These are phyloP conservation scores for Hanseniaspora lindneri DNA, from an alignment of 805 yeast genomes.

Conservation along the genomic window DNA sequence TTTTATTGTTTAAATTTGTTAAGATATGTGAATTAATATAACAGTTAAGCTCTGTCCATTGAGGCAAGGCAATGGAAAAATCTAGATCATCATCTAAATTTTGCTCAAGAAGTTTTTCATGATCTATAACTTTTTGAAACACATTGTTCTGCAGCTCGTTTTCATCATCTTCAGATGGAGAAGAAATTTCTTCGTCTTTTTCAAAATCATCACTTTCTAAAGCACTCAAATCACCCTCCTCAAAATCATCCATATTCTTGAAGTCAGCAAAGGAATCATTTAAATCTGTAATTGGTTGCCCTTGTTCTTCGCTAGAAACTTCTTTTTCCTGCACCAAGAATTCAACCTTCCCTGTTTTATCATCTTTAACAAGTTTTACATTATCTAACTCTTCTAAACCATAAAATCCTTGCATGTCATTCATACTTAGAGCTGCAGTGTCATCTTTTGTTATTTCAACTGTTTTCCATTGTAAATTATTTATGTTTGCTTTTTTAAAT, in stretches of 20 bases:
- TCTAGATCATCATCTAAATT: constrained; percentile 17
- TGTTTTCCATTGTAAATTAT: constrained; percentile 57
- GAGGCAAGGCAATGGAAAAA: constrained; percentile 41
- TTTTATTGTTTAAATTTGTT: constrained; percentile 47
- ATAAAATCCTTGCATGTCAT: constrained; percentile 79
- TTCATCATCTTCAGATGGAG: constrained; percentile 17
- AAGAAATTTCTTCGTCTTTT: constrained; percentile 1
- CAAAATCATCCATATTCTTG: constrained; percentile 26
- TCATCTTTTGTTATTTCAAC: constrained; percentile 60
- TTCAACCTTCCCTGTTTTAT: constrained; percentile 54
- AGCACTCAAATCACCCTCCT: constrained; percentile 26
- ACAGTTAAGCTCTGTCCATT: constrained; percentile 39
- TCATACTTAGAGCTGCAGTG: constrained; percentile 36
- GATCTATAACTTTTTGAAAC: constrained; percentile 21
- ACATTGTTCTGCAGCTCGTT: constrained; percentile 25
- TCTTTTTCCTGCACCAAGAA: constrained; percentile 37
- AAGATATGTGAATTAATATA: constrained; percentile 44
- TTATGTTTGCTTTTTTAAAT: constrained; percentile 7
- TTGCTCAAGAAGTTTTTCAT: constrained; percentile 24
- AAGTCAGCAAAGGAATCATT: constrained; percentile 23
- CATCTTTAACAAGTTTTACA: constrained; percentile 53
- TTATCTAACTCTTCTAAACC: constrained; percentile 93
- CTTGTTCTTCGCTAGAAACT: constrained; percentile 20
- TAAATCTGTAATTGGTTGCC: constrained; percentile 17
- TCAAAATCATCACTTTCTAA: constrained; percentile 25